Percentiles rank a stretch among this genome's conserved stretches.
Conservation (phyloP, 148 eudicot species). For the Nepenthes gracilis region DNA sequence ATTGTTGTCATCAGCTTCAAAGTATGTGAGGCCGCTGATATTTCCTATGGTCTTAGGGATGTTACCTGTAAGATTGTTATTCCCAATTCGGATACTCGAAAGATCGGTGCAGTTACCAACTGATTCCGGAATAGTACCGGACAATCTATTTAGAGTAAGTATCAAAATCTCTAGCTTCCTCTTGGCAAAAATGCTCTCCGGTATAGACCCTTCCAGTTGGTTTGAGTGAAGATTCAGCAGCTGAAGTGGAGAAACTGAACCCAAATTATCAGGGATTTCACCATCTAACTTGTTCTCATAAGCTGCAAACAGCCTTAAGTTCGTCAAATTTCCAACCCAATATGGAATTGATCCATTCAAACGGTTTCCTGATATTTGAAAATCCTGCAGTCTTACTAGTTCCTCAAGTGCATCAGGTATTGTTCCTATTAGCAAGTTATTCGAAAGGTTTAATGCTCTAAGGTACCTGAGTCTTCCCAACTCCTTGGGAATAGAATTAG, state of each 20-base stretch:
- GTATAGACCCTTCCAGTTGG: slow-evolving; percentile 24
- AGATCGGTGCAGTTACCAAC: slow-evolving; percentile 22
- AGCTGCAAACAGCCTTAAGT: slow-evolving; percentile 13
- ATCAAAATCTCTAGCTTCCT: slow-evolving; percentile 15
- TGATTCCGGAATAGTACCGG: slow-evolving; percentile 22
- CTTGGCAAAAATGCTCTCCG: slow-evolving; percentile 6
- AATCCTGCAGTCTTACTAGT: slow-evolving; percentile 29
- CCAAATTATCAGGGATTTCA: slow-evolving; percentile 25
- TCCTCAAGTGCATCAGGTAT: slow-evolving; percentile 44
- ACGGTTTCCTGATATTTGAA: slow-evolving; percentile 46
- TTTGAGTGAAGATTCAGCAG: slow-evolving; percentile 27
- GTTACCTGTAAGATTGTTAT: slow-evolving; percentile 24
- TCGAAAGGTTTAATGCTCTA: slow-evolving; percentile 40
- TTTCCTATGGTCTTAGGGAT: slow-evolving; percentile 23
- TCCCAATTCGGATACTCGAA: slow-evolving; percentile 27
- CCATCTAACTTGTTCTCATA: slow-evolving; percentile 28
- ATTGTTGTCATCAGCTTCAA: slow-evolving; percentile 22
- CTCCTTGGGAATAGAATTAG: slow-evolving; percentile 68
- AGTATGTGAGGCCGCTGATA: slow-evolving; percentile 20
- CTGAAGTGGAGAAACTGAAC: slow-evolving; percentile 13
- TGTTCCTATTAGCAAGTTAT: slow-evolving; percentile 57
- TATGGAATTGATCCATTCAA: slow-evolving; percentile 38
- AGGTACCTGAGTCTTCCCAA: slow-evolving; percentile 42
- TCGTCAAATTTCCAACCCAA: slow-evolving; percentile 23
- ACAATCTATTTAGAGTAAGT: slow-evolving; percentile 30